Evolutionary conservation across 306 rosid genomes (phyloP), one percentile per base, ranked within the genome.

Genomic region (Dalbergia cultrata): DNA sequence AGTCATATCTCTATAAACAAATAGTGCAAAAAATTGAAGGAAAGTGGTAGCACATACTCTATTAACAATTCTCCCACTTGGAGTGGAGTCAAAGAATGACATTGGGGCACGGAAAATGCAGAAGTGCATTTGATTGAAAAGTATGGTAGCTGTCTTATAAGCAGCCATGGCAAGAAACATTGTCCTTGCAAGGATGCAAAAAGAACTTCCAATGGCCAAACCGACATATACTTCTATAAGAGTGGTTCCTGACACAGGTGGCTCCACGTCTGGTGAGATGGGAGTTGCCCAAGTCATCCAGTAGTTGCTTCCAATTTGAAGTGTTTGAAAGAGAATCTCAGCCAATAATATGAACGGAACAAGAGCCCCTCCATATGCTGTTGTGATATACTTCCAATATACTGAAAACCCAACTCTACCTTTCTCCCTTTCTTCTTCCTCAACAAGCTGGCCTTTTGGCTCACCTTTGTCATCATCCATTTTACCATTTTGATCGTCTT

Each of bases 211-310:
- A 52, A 92, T 18, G 9, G 98, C 89, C 84, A 95, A 81, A 70
- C 82, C 87, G 81, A 86, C 91, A 65, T 87, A 95, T 44, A 95
- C 92, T 16, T 7, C 37, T 59, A 91, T 79, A 43, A 92, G 97
- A 35, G 56, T 88, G 17, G 84, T 80, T 71, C 83, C 81, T 21
- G 31, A 56, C 44, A 87, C 93, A 5, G 88, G 80, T 60, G 92
- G 86, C 34, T 87, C 84, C 63, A 76, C 78, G 17, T 90, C 98
- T 35, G 76, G 47, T 17, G 98, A 92, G 63, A 81, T 77, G 4
- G 97, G 97, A 84, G 91, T 86, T 39, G 97, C 97, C 97, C 93
- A 95, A 64, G 95, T 92, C 92, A 92, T 95, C 97, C 97, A 95
- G 77, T 92, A 95, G 79, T 92, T 90, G 87, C 97, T 92, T 80